Conservation (phyloP, 805 yeast species). For the Myxozyma vanderwaltii region DNA sequence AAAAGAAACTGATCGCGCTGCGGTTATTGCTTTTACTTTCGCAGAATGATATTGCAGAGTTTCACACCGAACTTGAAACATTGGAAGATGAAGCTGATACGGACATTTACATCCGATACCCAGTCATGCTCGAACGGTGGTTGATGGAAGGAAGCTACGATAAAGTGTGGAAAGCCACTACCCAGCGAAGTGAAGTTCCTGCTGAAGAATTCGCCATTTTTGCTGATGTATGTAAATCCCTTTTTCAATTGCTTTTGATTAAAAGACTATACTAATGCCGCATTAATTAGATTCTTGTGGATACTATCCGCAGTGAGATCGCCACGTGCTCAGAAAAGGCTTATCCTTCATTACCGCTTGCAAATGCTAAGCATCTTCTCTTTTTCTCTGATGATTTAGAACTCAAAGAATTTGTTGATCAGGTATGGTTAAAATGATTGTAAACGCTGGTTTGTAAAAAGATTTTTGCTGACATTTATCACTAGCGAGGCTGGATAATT, state of each 20-base stretch:
- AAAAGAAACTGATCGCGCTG: constrained; percentile 72
- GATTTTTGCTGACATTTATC: background rate
- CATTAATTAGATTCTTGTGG: constrained; percentile 41
- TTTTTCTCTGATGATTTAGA: constrained; percentile 64
- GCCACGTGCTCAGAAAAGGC: constrained; percentile 81
- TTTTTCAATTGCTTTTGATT: background rate
- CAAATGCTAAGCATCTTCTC: constrained; percentile 78
- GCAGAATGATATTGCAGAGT: constrained; percentile 80
- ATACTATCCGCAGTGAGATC: constrained; percentile 82
- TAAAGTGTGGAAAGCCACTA: constrained; percentile 78
- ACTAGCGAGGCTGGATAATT: constrained; percentile 59
- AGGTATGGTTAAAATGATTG: constrained; percentile 30
- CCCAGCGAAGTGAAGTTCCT: constrained; percentile 51
- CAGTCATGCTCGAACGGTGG: constrained; percentile 87
- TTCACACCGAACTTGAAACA: constrained; percentile 85
- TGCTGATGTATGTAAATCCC: constrained; percentile 49
- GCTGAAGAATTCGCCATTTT: constrained; percentile 78
- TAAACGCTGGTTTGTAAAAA: too few species aligned
- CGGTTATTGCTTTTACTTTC: constrained; percentile 76
- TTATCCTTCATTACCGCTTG: constrained; percentile 72
- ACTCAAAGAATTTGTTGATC: constrained; percentile 55
- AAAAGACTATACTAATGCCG: background rate
- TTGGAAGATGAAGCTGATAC: constrained; percentile 63
- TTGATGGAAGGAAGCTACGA: constrained; percentile 96
- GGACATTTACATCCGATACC: constrained; percentile 75